Evolutionary conservation across 1,139 yeast species (phyloP).

Genomic region (Yamadazyma triangularis): DNA sequence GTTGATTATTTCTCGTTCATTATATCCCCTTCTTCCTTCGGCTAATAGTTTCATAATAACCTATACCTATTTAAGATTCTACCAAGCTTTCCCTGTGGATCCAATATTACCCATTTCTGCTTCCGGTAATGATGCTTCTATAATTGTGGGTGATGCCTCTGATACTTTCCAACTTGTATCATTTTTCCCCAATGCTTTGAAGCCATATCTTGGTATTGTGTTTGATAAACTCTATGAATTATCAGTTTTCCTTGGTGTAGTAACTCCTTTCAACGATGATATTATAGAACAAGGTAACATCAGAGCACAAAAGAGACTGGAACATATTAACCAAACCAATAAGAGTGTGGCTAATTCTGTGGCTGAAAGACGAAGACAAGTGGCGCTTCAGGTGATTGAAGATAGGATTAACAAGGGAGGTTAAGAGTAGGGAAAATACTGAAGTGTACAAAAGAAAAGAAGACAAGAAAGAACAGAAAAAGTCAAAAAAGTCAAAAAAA

Average conservation of each 20-base stretch:
- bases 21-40: conserved; percentile 62
- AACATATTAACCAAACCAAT: conserved; percentile 37
- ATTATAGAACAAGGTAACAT: conserved; percentile 71
- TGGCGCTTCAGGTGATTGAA: conserved; percentile 79
- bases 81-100: conserved; percentile 44
- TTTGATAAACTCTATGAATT: conserved; percentile 52
- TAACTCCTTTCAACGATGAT: conserved; percentile 66
- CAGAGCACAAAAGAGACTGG: conserved; percentile 58
- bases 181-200: conserved; percentile 64
- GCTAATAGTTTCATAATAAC: conserved; percentile 64
- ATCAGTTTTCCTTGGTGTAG: conserved; percentile 49
- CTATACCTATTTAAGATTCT: conserved; percentile 75
- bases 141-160: conserved; percentile 76
- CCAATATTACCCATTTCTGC: conserved; percentile 37
- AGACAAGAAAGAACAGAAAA: too few relatives aligned
- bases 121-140: conserved; percentile 20
- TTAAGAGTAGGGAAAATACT: too few relatives aligned
- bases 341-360: conserved; percentile 50
- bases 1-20: conserved; percentile 25
- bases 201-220: conserved; percentile 50
- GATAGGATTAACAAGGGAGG: conserved; percentile 57
- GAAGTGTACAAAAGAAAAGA: too few relatives aligned
- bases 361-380: conserved; percentile 82
- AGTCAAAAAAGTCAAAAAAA: too few relatives aligned
- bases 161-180: conserved; percentile 82